These are phyloP conservation scores for Kodamaea ohmeri DNA, from an alignment of 1,139 yeast genomes.

Conservation along the genomic window DNA sequence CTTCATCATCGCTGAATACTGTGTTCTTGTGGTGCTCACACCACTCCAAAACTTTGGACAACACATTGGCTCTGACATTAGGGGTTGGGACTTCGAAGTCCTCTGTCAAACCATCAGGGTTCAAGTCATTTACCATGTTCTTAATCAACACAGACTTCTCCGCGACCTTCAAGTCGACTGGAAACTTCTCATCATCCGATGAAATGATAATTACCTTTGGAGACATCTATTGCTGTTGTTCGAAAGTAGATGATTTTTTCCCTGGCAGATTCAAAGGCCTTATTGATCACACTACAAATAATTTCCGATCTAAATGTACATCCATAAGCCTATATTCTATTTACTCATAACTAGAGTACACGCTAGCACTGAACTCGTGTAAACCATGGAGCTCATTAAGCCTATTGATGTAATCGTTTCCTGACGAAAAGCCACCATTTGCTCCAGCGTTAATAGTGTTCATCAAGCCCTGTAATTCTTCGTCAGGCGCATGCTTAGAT, in stretches of 20 bases:
- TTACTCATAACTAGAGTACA: conserved; percentile 77
- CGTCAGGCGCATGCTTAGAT: conserved; percentile 36
- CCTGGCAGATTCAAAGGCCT: neutral
- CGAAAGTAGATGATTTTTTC: neutral
- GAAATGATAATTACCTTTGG: conserved; percentile 62
- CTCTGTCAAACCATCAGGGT: conserved; percentile 57
- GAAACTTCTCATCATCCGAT: conserved; percentile 70
- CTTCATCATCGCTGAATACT: conserved; percentile 66
- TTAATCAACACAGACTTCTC: conserved; percentile 86
- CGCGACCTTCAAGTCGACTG: conserved; percentile 80
- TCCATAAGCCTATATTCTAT: conserved; percentile 2
- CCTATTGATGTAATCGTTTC: conserved; percentile 41
- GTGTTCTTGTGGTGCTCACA: conserved; percentile 94
- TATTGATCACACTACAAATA: too few relatives aligned
- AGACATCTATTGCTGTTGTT: conserved; percentile 19
- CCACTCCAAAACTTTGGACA: conserved; percentile 93
- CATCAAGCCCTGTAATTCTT: conserved; percentile 33
- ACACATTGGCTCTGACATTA: conserved; percentile 80
- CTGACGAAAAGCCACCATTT: conserved; percentile 27
- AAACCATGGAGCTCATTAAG: conserved; percentile 61
- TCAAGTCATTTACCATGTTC: conserved; percentile 83
- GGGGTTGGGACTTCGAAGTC: conserved; percentile 90
- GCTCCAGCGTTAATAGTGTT: conserved; percentile 12
- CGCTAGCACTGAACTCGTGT: conserved; percentile 87
- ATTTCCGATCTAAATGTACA: conserved; percentile 3